Evolutionary conservation across 2,329 filamentous ascomycete genomes (phyloP), one percentile per base, ranked within the genome.

Genomic region (Fusarium multiceps): DNA sequence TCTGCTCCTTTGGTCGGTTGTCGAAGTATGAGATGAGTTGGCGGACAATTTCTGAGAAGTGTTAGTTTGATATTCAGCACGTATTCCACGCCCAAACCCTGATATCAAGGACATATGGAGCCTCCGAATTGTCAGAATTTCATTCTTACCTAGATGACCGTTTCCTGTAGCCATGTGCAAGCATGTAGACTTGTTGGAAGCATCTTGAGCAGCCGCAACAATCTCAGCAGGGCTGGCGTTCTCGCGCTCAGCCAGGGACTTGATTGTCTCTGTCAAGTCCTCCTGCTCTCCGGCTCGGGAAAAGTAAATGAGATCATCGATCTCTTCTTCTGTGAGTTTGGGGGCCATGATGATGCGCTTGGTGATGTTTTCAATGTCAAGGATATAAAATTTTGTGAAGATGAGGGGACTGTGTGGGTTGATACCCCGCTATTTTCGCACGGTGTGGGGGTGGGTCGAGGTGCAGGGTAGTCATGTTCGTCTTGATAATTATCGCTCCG

Each of bases 111-210:
- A 1, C n/a, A 1, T 32, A 7, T 4, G 4, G 32, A 21, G 6
- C 4, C 6, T 7, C 1, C 10, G 37, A 28, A 2, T 14, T 2
- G 1, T 10, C 12, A 7, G 4, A 10, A 8, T n/a, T 12, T 12
- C 3, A 7, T 6, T 58, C 83, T 74, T 86, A 94, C 93, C 92
- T 65, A 88, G 76, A 77, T 97, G 91, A 2, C 95, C 95, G 78
- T 99, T 99, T 27, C 93, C 96, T 25, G 93, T 90, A 10, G 94
- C 93, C 88, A 97, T 98, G 81, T 99, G 96, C 76, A 98, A 80
- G 48, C 91, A 92, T 69, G 94, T 97, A 59, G 93, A 92, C 69
- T 90, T 92, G 72, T 66, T 66, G 90, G 87, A 43, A 89, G 55
- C 85, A 77, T 97, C 94, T 70, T 89, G 88, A 25, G 92, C 92